Evolutionary conservation across 164 flowering plant genomes (phyloP).

Genomic region (Stephania yunnanensis): DNA sequence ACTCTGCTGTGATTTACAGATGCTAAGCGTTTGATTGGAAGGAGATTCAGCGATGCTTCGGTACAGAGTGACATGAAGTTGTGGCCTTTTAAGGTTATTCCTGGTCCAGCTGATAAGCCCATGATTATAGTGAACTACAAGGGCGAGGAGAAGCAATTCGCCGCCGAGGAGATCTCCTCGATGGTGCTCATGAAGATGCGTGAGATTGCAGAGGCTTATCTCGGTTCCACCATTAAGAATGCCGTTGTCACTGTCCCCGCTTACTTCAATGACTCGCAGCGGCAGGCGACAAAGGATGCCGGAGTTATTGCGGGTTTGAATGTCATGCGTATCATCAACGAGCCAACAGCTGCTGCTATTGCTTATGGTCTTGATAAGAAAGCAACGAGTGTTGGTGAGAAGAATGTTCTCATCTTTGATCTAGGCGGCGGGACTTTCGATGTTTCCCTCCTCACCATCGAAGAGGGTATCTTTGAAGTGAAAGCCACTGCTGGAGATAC

Average conservation of each 20-base stretch:
- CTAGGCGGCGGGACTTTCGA: conserved; percentile 52
- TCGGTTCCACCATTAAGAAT: conserved; percentile 30
- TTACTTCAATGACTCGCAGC: conserved; percentile 34
- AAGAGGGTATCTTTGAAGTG: conserved; percentile 37
- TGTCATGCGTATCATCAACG: conserved; percentile 37
- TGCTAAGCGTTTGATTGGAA: conserved; percentile 48
- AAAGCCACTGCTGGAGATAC: conserved; percentile 45
- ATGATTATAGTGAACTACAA: conserved; percentile 28
- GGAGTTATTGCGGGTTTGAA: conserved; percentile 38
- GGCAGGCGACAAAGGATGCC: conserved; percentile 44
- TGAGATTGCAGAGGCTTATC: conserved; percentile 43
- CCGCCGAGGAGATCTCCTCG: conserved; percentile 36
- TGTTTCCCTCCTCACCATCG: conserved; percentile 39
- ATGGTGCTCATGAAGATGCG: conserved; percentile 42
- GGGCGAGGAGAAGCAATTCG: conserved; percentile 28
- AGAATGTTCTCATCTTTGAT: conserved; percentile 35
- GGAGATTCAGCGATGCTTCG: conserved; percentile 30
- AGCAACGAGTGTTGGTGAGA: conserved; percentile 31
- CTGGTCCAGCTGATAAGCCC: conserved; percentile 36
- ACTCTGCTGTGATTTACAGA: conserved; percentile 14
- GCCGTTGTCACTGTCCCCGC: conserved; percentile 38
- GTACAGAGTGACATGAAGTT: conserved; percentile 38
- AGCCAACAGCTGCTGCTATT: conserved; percentile 52
- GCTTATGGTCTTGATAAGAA: conserved; percentile 48
- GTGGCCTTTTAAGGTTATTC: conserved; percentile 35